These are phyloP conservation scores for Aspergillus nidulans DNA, from an alignment of 495 filamentous ascomycete species.

Conservation along the genomic window DNA sequence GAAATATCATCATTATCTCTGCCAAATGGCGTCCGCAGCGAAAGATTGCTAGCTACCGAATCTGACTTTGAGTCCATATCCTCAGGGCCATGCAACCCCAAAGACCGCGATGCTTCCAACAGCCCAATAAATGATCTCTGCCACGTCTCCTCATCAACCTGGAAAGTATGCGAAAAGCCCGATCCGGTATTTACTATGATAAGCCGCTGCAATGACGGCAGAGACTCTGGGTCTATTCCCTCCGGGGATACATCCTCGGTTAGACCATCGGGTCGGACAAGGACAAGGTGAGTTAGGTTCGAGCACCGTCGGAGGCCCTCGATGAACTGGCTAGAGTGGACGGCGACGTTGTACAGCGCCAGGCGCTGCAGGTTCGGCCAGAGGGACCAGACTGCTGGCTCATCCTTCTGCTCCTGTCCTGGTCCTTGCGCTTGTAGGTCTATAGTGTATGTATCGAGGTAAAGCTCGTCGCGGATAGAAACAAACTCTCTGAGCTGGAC, in stretches of 20 bases:
- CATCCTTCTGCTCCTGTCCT: neutral
- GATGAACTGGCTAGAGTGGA: constrained; percentile 23
- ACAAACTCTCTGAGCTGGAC: constrained; percentile 28
- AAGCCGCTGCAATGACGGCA: constrained; percentile 11
- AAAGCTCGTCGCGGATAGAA: constrained; percentile 13
- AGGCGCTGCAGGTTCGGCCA: constrained; percentile 30
- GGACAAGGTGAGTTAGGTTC: constrained; percentile 27
- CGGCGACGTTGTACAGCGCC: constrained; percentile 29
- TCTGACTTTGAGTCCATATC: neutral
- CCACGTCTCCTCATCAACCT: constrained; percentile 6
- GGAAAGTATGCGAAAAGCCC: constrained; percentile 4
- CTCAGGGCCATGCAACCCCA: neutral
- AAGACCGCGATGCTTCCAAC: neutral
- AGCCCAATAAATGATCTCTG: constrained; percentile 8
- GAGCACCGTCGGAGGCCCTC: constrained; percentile 20
- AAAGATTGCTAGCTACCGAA: constrained; percentile 8
- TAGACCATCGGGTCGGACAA: constrained; percentile 28
- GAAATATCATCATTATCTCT: constrained; percentile 11
- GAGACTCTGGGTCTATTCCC: constrained; percentile 1
- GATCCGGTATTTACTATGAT: constrained; percentile 9
- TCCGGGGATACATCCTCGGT: neutral
- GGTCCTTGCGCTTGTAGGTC: constrained; percentile 22
- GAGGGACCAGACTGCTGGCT: constrained; percentile 27
- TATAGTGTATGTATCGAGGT: constrained; percentile 8
- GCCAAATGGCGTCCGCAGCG: constrained; percentile 5